These are phyloP conservation scores for Starmerella scarabaei DNA, from an alignment of 805 yeast genomes.

Conservation along the genomic window DNA sequence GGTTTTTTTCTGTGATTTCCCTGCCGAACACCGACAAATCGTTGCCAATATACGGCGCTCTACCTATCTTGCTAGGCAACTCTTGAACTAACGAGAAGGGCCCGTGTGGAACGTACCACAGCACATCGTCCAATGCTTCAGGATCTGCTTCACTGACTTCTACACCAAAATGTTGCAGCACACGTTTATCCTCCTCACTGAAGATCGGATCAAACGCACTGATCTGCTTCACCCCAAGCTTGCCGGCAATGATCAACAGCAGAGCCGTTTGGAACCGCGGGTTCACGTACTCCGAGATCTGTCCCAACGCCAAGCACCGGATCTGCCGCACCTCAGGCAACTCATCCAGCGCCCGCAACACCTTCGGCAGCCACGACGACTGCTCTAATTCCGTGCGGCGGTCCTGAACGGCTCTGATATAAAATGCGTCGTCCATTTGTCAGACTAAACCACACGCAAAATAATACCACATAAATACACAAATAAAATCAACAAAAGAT, in stretches of 20 bases:
- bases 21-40: slow-evolving; percentile 16
- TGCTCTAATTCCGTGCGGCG: slow-evolving; percentile 7
- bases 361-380: slow-evolving; percentile 7
- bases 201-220: slow-evolving; percentile 59
- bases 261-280: slow-evolving; percentile 58
- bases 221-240: slow-evolving; percentile 25
- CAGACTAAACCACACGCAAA: background rate
- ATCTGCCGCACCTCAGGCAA: slow-evolving; percentile 23
- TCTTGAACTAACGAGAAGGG: slow-evolving; percentile 33
- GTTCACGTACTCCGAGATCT: slow-evolving; percentile 35
- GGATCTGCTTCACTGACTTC: slow-evolving; percentile 23
- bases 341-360: background rate
- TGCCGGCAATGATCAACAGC: slow-evolving; percentile 32
- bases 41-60: slow-evolving; percentile 20
- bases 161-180: slow-evolving; percentile 25
- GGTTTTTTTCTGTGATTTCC: slow-evolving; percentile 26
- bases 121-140: slow-evolving; percentile 17
- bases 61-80: slow-evolving; percentile 11
- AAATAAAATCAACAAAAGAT: background rate
- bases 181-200: slow-evolving; percentile 32
- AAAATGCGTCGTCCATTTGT: slow-evolving; percentile 8
- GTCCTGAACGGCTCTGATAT: slow-evolving; percentile 9
- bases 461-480: background rate
- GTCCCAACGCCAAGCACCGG: slow-evolving; percentile 62
- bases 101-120: slow-evolving; percentile 67